Percentiles rank a stretch among this genome's conserved stretches.
Evolutionary conservation across 495 filamentous ascomycete genomes (phyloP).

Genomic region (Podospora anserina): DNA sequence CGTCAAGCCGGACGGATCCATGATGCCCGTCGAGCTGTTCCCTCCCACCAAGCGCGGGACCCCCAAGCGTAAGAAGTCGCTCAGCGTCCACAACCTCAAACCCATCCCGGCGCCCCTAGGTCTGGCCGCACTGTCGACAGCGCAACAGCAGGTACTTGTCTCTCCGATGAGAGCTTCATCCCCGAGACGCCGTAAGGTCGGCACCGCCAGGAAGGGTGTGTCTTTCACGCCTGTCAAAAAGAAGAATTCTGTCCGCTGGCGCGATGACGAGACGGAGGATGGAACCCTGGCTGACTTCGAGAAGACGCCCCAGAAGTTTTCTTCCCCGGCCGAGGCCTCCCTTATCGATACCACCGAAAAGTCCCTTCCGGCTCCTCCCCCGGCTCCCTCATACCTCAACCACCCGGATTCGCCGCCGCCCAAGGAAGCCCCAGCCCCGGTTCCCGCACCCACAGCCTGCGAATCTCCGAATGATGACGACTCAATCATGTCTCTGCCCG

Average conservation of each 20-base stretch:
- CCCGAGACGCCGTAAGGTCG: slow-evolving; percentile 71
- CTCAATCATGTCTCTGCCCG: slow-evolving; percentile 52
- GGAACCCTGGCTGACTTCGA: slow-evolving; percentile 83
- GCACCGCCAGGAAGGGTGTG: slow-evolving; percentile 69
- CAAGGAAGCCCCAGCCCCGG: slow-evolving; percentile 46
- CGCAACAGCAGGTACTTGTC: slow-evolving; percentile 37
- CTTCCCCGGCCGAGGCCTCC: slow-evolving; percentile 48
- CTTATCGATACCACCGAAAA: slow-evolving; percentile 26
- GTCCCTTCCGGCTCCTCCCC: slow-evolving; percentile 25
- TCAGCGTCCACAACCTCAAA: slow-evolving; percentile 26
- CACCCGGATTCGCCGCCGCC: slow-evolving; percentile 42
- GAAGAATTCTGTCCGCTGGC: slow-evolving; percentile 85
- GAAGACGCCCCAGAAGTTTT: slow-evolving; percentile 72
- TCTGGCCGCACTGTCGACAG: slow-evolving; percentile 37
- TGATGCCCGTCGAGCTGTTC: slow-evolving; percentile 59
- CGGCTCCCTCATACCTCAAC: slow-evolving; percentile 42
- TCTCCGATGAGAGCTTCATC: slow-evolving; percentile 63
- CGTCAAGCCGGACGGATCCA: slow-evolving; percentile 82
- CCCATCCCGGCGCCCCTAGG: slow-evolving; percentile 35
- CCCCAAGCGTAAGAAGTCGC: slow-evolving; percentile 69
- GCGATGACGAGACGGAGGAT: slow-evolving; percentile 79
- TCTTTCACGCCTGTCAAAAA: slow-evolving; percentile 79
- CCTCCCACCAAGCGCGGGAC: slow-evolving; percentile 68
- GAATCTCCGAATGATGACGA: not conserved
- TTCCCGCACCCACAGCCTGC: not conserved